Percentiles rank a stretch among this genome's conserved stretches.
Conservation (phyloP, 805 yeast species). For the Saturnispora diversa region DNA sequence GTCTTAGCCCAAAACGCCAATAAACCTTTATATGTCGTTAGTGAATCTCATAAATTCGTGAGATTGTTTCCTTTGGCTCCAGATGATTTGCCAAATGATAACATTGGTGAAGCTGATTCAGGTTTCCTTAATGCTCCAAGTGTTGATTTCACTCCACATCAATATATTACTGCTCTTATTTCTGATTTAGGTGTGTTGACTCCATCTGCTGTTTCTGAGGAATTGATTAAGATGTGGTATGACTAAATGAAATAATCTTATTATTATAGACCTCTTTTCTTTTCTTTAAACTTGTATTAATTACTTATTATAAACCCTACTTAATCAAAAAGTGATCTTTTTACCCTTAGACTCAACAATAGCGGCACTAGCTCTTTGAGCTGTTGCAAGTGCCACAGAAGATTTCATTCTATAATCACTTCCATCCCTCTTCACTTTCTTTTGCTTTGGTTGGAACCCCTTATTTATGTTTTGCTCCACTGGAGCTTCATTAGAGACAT, state of each 20-base stretch:
- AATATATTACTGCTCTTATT: constrained; percentile 87
- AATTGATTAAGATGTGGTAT: constrained; percentile 95
- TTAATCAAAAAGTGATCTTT: constrained; percentile 56
- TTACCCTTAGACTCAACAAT: constrained; percentile 89
- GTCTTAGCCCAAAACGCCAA: constrained; percentile 83
- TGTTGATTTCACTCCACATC: constrained; percentile 93
- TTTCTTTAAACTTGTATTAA: neutral
- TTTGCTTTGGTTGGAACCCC: constrained; percentile 24
- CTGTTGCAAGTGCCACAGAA: constrained; percentile 78
- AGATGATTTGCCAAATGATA: constrained; percentile 65
- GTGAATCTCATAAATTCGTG: constrained; percentile 93
- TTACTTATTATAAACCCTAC: constrained; percentile 3
- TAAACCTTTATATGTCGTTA: constrained; percentile 88
- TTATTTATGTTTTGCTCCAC: neutral
- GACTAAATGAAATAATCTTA: constrained; percentile 39
- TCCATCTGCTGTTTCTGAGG: constrained; percentile 98
- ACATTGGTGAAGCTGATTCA: constrained; percentile 20
- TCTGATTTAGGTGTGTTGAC: constrained; percentile 96
- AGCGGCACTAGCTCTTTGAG: constrained; percentile 83
- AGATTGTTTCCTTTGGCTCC: constrained; percentile 92
- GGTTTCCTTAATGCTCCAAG: constrained; percentile 40
- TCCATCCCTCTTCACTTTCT: constrained; percentile 13
- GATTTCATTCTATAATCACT: constrained; percentile 52
- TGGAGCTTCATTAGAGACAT: neutral
- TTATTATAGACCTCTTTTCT: neutral